Evolutionary conservation across 1,139 yeast genomes (phyloP).

Genomic region (Yamadazyma sp.): DNA sequence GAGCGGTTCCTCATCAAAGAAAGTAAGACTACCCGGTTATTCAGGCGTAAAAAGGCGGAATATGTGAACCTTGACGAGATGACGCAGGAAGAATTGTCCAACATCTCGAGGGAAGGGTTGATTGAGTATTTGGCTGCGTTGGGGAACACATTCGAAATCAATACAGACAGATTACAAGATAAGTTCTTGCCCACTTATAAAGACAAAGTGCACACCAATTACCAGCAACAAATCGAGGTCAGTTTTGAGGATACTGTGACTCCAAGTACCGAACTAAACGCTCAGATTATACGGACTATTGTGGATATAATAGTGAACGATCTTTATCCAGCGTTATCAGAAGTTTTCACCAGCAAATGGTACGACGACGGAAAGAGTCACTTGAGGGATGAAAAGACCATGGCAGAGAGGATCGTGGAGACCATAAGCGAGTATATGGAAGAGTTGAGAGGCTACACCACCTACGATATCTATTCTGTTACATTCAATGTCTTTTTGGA

Average conservation of each 20-base stretch:
- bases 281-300: slow-evolving; percentile 62
- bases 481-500: slow-evolving; percentile 46
- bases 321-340: slow-evolving; percentile 44
- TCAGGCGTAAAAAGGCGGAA: slow-evolving; percentile 32
- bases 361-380: slow-evolving; percentile 42
- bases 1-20: slow-evolving; percentile 39
- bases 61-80: slow-evolving; percentile 38
- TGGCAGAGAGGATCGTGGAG: slow-evolving; percentile 61
- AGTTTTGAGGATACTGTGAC: slow-evolving; percentile 65
- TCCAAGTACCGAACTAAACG: slow-evolving; percentile 77
- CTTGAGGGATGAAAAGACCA: slow-evolving; percentile 34
- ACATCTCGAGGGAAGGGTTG: slow-evolving; percentile 73
- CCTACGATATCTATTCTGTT: slow-evolving; percentile 46
- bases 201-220: slow-evolving; percentile 64
- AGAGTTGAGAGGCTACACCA: slow-evolving; percentile 56
- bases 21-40: slow-evolving; percentile 45
- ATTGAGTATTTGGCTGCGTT: slow-evolving; percentile 81
- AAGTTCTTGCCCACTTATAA: slow-evolving; percentile 67
- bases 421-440: slow-evolving; percentile 74
- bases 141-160: slow-evolving; percentile 81
- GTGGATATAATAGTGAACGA: slow-evolving; percentile 74
- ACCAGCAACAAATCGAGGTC: slow-evolving; percentile 54
- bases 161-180: slow-evolving; percentile 78
- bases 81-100: slow-evolving; percentile 46
- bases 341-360: slow-evolving; percentile 43